Evolutionary conservation across 371 early-diverging fungal species (phyloP).

Genomic region (Furculomyces boomerangus): DNA sequence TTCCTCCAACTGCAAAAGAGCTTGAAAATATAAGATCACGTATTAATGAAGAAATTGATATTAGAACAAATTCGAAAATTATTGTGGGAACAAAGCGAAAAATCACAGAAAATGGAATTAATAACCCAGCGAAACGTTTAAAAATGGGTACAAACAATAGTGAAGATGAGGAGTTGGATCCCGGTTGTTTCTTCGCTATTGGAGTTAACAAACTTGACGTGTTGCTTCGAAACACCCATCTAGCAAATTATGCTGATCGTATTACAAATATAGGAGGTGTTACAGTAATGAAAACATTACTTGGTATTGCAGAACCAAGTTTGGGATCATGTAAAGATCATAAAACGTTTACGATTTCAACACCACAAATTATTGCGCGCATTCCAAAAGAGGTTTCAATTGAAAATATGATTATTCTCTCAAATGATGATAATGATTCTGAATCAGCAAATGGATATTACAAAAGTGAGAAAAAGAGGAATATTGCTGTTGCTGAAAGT

Average conservation of each 20-base stretch:
- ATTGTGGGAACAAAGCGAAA: constrained; percentile 36
- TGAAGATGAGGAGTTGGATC: constrained; percentile 16
- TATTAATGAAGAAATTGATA: constrained; percentile 32
- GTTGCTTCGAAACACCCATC: constrained; percentile 47
- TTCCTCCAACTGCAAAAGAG: constrained; percentile 46
- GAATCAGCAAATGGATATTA: constrained; percentile 26
- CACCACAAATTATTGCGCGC: constrained; percentile 32
- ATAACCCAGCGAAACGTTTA: constrained; percentile 10
- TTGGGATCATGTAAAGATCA: constrained; percentile 30
- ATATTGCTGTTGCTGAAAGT: constrained; percentile 18
- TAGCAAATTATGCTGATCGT: constrained; percentile 40
- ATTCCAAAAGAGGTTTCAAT: constrained; percentile 29
- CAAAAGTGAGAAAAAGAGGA: constrained; percentile 2
- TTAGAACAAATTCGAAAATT: constrained; percentile 26
- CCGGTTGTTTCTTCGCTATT: constrained; percentile 40
- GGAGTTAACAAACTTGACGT: constrained; percentile 58
- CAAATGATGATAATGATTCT: constrained; percentile 29
- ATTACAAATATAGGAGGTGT: constrained; percentile 49
- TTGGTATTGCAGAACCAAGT: constrained; percentile 27
- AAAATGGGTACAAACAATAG: not conserved
- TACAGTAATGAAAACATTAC: constrained; percentile 35
- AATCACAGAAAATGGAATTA: constrained; percentile 1
- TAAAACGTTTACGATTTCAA: constrained; percentile 32
- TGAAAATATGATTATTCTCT: constrained; percentile 32
- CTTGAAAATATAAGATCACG: constrained; percentile 29